Percentiles rank a stretch among this genome's conserved stretches.
Evolutionary conservation across 2,329 filamentous ascomycete genomes (phyloP).

Genomic region (Massarina eburnea): DNA sequence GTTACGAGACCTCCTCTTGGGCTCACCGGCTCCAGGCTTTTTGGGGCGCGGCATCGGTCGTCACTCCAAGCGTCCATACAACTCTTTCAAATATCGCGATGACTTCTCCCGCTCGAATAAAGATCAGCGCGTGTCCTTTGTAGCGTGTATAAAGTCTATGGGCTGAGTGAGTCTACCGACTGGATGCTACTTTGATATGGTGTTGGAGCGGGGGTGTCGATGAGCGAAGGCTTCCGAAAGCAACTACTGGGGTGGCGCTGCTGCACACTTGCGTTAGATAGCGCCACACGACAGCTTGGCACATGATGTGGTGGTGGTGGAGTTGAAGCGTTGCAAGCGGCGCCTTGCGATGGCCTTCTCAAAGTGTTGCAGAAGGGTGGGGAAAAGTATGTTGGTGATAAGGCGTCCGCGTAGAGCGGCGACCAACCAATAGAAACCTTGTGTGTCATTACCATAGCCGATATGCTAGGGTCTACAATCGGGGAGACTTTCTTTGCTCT

Average conservation of each 20-base stretch:
- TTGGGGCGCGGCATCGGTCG: constrained; percentile 64
- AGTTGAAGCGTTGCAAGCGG: background rate
- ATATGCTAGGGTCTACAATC: background rate
- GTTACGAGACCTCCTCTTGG: constrained; percentile 67
- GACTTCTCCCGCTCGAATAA: background rate
- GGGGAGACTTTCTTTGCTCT: background rate
- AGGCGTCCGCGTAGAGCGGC: background rate
- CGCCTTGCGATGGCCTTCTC: background rate
- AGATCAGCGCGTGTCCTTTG: constrained; percentile 10
- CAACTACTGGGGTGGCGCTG: constrained; percentile 7
- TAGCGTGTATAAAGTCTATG: constrained; percentile 1
- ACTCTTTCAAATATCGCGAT: constrained; percentile 4
- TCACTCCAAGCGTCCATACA: background rate
- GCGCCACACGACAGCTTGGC: background rate
- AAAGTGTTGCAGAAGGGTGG: background rate
- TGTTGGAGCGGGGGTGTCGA: constrained; percentile 12
- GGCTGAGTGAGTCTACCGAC: constrained; percentile 4
- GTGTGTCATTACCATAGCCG: background rate
- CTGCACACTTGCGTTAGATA: constrained; percentile 5
- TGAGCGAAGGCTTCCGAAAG: constrained; percentile 6
- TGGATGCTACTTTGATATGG: constrained; percentile 7
- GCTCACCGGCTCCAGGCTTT: constrained; percentile 63
- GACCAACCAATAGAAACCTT: background rate
- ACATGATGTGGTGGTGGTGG: background rate
- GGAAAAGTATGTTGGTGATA: background rate